Base-by-base conservation (phyloP, 2,329 filamentous ascomycete species). In the Trichoderma sp. region DNA sequence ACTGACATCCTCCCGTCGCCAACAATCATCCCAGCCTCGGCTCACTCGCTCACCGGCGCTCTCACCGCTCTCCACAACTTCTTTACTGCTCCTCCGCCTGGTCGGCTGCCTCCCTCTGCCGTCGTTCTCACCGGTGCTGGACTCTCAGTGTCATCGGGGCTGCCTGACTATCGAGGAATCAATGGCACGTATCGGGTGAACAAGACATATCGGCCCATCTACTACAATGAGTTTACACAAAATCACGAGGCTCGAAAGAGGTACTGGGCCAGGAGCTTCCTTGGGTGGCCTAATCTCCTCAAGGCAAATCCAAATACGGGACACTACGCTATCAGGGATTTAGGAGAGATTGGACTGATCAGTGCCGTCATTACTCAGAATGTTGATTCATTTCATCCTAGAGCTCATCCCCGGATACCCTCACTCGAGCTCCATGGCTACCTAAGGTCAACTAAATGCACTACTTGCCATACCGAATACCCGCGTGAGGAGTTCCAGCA, bases 161-260 rank as follows among this genome's bases (percentile, higher is more conserved):
- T 99, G 37, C 92, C 95, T 35, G 96, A 99, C 81, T 99, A 99
- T 79, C 86, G 96, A 68, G 96, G 96, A 24, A 85, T 88, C 62
- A 92, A 94, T 73, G 96, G 96, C 71, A 98, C 95, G 10, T 99
- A 99, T 78, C 91, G 93, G 55, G 86, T 96, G 76, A 98, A 98
- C 82, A 93, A 92, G 82, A 89, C 88, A 16, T 97, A 97, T 77
- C 89, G 92, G 2, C 96, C 95, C 37, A 96, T 97, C 73, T 99
- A 97, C 82, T 94, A 92, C 79, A 89, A 93, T 79, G 96, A 99
- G 78, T 99, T 98, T 76, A 80, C 93, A 55, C 83, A 86, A 58
- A 92, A 84, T 72, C 95, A 98, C 80, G 92, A 94, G 78, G 89
- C 92, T 14, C 85, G 96, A 72, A 96, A 97, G 80, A 85, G 96